Percentiles rank a stretch among this genome's conserved stretches.
These are phyloP conservation scores for Vitis hybrid DNA, from an alignment of 177 flowering plant genomes.

Conservation along the genomic window DNA sequence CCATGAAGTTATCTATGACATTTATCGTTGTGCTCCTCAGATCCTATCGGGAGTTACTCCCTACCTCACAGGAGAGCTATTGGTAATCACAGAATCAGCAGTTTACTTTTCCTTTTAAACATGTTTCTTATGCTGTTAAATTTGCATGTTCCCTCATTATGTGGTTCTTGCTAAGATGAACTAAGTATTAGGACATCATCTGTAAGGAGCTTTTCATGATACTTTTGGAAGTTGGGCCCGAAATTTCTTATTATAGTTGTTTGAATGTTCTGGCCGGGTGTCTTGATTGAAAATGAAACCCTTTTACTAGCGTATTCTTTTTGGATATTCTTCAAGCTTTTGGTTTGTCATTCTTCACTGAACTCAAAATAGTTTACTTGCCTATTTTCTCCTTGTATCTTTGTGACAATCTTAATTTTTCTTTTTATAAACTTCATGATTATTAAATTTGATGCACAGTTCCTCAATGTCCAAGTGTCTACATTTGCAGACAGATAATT, in stretches of 20 bases:
- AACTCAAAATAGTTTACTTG: too few relatives aligned
- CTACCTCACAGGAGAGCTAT: constrained; percentile 80
- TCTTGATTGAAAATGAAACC: not conserved
- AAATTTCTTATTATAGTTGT: not conserved
- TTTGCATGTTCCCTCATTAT: not conserved
- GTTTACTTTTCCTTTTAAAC: constrained; percentile 2
- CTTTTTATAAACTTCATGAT: not conserved
- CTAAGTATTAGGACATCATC: not conserved
- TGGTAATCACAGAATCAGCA: constrained; percentile 54
- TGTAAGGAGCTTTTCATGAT: not conserved
- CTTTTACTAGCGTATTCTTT: not conserved
- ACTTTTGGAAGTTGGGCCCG: not conserved
- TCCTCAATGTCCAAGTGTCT: constrained; percentile 18
- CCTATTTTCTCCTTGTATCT: too few relatives aligned
- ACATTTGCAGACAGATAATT: constrained; percentile 72
- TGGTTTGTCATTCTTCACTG: not conserved
- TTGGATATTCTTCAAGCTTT: not conserved
- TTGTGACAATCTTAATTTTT: too few relatives aligned
- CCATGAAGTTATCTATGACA: constrained; percentile 83
- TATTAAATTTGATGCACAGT: constrained; percentile 3
- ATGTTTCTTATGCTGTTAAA: not conserved
- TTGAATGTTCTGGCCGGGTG: not conserved
- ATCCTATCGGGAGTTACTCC: constrained; percentile 76
- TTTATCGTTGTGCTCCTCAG: constrained; percentile 88
- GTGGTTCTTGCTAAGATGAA: not conserved